Base-by-base conservation (phyloP, 2,329 filamentous ascomycete genomes). In the Curvularia lunata region DNA sequence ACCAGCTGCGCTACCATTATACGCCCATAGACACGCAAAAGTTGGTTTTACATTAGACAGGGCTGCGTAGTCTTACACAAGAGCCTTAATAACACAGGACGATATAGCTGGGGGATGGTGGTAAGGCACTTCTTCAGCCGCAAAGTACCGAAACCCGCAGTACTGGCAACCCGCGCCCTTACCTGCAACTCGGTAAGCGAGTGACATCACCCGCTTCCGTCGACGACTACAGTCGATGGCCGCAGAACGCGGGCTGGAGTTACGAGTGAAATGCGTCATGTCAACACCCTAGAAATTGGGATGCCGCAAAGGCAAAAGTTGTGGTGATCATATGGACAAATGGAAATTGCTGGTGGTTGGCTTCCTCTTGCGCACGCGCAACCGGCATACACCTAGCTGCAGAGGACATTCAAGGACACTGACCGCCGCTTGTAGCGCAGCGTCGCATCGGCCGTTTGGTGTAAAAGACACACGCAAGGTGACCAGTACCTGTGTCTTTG, bases 21-120 rank as follows among this genome's bases (percentile, higher is more conserved):
- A 18, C 16, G 2, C 1, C 34, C 5, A 34, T 3, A 34, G 12
- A 9, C 30, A n/a, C n/a, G n/a, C 30, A 37, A 5, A 18, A n/a
- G 16, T 37, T 37, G 34, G 16, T 18, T 37, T 18, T 37, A 5
- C 13, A 5, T 4, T 5, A n/a, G 34, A 37, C 16, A 37, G 34
- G 34, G 34, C 16, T n/a, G n/a, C 10, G 40, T 25, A 25, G 40
- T 37, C 37, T 49, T 48, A 53, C 55, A 51, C 34, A 34, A n/a
- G 9, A 13, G 54, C 37, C 55, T 63, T 64, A 59, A 61, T 64
- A 59, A 61, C 10, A 63, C 40, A 28, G n/a, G 32, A 42, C 25
- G 3, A 58, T 66, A 66, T 61, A 54, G 34, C 62, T 56, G 46
- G 51, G 57, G 34, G 16, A 34, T 34, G 13, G 12, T 34, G 34